Conservation (phyloP, 2,329 filamentous ascomycete species). For the Alternaria arbusti region DNA sequence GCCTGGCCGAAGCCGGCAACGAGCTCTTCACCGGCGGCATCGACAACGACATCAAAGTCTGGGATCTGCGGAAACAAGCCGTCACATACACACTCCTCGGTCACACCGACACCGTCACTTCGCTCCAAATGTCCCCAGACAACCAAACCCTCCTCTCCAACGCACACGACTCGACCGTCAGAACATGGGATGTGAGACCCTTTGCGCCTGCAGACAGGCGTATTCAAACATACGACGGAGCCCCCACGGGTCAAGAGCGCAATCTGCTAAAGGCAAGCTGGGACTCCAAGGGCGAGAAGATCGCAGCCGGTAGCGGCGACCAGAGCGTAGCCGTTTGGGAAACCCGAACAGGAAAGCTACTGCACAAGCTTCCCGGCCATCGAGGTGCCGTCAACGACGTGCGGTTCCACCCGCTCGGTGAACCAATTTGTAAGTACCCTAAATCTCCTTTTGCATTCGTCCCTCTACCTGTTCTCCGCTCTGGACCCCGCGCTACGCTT, state of each 20-base stretch:
- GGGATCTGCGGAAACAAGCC: conserved; percentile 92
- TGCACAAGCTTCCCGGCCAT: conserved; percentile 95
- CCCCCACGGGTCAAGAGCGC: conserved; percentile 84
- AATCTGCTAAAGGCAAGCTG: conserved; percentile 90
- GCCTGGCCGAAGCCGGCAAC: conserved; percentile 91
- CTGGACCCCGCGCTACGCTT: not conserved
- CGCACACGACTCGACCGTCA: conserved; percentile 89
- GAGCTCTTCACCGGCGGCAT: conserved; percentile 95
- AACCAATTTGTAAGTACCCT: conserved; percentile 79
- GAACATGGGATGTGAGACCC: conserved; percentile 94
- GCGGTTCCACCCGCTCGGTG: conserved; percentile 82
- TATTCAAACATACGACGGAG: conserved; percentile 90
- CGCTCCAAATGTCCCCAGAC: conserved; percentile 89
- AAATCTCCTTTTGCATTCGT: not conserved
- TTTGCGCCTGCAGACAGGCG: conserved; percentile 89
- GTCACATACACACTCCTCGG: conserved; percentile 87
- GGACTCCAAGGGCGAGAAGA: conserved; percentile 83
- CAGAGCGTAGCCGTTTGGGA: conserved; percentile 93
- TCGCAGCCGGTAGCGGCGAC: conserved; percentile 88
- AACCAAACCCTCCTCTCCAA: conserved; percentile 89
- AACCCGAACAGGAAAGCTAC: conserved; percentile 80
- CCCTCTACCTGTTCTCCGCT: not conserved
- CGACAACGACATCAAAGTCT: conserved; percentile 96
- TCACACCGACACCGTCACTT: conserved; percentile 91
- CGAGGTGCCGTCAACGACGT: conserved; percentile 95